These are phyloP conservation scores for Scheffersomyces insectosa DNA, from an alignment of 1,139 yeast genomes.

Conservation along the genomic window DNA sequence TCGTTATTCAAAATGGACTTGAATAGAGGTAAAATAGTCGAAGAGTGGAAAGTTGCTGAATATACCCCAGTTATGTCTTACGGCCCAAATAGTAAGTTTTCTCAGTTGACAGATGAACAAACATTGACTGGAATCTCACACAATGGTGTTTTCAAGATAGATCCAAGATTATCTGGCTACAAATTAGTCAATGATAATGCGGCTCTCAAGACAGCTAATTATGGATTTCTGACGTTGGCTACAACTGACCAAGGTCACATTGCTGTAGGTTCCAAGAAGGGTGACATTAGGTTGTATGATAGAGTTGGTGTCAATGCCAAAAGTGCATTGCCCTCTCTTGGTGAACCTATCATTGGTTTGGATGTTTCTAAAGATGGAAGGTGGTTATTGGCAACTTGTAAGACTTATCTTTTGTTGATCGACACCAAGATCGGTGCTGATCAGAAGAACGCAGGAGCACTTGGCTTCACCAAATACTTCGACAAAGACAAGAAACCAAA, in stretches of 20 bases:
- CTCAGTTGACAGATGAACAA: constrained; percentile 71
- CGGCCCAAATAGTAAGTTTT: constrained; percentile 70
- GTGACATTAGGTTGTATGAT: constrained; percentile 76
- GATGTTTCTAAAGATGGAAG: constrained; percentile 79
- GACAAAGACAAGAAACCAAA: constrained; percentile 66
- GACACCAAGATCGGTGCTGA: constrained; percentile 67
- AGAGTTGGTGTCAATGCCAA: constrained; percentile 73
- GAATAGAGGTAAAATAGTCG: constrained; percentile 75
- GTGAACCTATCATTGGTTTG: constrained; percentile 66
- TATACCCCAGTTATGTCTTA: constrained; percentile 52
- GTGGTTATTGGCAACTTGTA: constrained; percentile 81
- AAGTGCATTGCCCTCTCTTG: constrained; percentile 77
- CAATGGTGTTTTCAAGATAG: constrained; percentile 69
- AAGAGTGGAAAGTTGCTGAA: constrained; percentile 66
- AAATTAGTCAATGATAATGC: constrained; percentile 52
- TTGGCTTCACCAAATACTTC: constrained; percentile 69
- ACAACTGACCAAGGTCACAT: constrained; percentile 74
- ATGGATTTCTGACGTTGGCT: constrained; percentile 60
- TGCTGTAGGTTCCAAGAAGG: constrained; percentile 74
- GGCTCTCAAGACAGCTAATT: constrained; percentile 53
- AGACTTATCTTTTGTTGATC: constrained; percentile 64
- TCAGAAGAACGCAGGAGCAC: constrained; percentile 53
- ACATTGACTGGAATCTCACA: constrained; percentile 70
- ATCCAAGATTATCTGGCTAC: constrained; percentile 65
- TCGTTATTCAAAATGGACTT: constrained; percentile 73